Conservation (phyloP, 139 green algal species). For the Haematococcus lacustris region DNA sequence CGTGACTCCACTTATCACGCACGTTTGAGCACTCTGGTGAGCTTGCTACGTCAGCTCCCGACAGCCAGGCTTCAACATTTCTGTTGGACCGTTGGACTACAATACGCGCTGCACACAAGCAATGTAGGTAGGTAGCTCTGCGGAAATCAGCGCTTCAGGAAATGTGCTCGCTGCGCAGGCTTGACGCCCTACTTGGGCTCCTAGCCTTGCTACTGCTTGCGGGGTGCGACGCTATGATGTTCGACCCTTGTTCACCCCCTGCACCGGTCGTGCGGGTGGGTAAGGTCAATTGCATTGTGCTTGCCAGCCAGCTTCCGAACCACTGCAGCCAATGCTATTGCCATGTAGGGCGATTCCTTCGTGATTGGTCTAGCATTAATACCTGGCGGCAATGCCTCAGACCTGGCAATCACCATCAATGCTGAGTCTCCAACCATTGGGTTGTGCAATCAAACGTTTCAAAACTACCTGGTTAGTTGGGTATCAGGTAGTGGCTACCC, state of each 20-base stretch:
- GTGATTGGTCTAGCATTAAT: conserved; percentile 7
- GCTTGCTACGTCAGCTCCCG: too few species aligned
- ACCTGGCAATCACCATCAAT: neutral
- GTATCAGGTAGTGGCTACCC: too few species aligned
- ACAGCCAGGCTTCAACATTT: too few species aligned
- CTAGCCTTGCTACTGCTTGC: neutral
- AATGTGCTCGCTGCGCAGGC: too few species aligned
- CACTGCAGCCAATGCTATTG: neutral
- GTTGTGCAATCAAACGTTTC: conserved; percentile 2
- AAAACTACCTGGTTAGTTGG: conserved; percentile 11
- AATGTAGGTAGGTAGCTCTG: too few species aligned
- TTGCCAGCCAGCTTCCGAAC: neutral
- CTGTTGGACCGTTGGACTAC: too few species aligned
- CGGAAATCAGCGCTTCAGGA: too few species aligned
- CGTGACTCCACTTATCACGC: too few species aligned
- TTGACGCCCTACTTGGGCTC: too few species aligned
- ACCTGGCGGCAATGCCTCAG: neutral
- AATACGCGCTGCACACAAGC: too few species aligned
- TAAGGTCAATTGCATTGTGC: neutral
- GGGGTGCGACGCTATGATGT: neutral
- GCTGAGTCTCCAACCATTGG: neutral
- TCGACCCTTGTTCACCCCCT: neutral
- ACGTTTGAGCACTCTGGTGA: too few species aligned
- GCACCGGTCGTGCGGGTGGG: neutral
- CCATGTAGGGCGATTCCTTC: conserved; percentile 12